phyloP scores from a whole-genome alignment of 805 yeast species.

The Saccharomycopsis selenospora region DNA sequence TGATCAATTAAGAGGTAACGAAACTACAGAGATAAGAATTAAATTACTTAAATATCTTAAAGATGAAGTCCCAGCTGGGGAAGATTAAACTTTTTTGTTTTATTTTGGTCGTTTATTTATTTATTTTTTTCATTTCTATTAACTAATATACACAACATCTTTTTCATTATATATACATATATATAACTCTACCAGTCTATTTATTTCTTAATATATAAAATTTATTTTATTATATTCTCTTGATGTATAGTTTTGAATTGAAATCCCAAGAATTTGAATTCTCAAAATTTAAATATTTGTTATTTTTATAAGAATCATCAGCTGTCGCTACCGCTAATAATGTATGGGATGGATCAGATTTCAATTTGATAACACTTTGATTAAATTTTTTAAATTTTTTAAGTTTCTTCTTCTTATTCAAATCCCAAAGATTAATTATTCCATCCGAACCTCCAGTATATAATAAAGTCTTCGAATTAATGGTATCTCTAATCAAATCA shows the following conservation, averaged over 20 bases:
- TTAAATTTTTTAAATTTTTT: constrained; percentile 17
- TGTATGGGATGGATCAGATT: neutral
- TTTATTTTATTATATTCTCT: too few relatives aligned
- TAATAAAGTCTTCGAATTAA: constrained; percentile 5
- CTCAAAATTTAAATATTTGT: constrained; percentile 10
- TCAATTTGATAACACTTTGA: constrained; percentile 12
- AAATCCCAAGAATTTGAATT: neutral
- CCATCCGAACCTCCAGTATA: constrained; percentile 21
- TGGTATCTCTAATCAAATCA: constrained; percentile 3
- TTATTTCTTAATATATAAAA: constrained; percentile 20
- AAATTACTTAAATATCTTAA: constrained; percentile 64
- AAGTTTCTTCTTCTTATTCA: constrained; percentile 20
- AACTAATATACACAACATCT: too few relatives aligned
- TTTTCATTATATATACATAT: too few relatives aligned
- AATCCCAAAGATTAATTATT: constrained; percentile 20
- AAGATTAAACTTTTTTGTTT: constrained; percentile 52
- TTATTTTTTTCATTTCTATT: too few relatives aligned
- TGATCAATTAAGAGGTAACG: constrained; percentile 79
- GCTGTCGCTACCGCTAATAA: constrained; percentile 40
- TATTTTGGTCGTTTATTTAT: neutral
- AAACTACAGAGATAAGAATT: constrained; percentile 69
- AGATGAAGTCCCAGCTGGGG: constrained; percentile 97
- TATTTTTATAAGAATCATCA: constrained; percentile 41
- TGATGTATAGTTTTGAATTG: neutral
- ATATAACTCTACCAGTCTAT: constrained; percentile 22